Conservation (phyloP, 768 basidiomycete genomes). For the Agrocybe chaxingu region DNA sequence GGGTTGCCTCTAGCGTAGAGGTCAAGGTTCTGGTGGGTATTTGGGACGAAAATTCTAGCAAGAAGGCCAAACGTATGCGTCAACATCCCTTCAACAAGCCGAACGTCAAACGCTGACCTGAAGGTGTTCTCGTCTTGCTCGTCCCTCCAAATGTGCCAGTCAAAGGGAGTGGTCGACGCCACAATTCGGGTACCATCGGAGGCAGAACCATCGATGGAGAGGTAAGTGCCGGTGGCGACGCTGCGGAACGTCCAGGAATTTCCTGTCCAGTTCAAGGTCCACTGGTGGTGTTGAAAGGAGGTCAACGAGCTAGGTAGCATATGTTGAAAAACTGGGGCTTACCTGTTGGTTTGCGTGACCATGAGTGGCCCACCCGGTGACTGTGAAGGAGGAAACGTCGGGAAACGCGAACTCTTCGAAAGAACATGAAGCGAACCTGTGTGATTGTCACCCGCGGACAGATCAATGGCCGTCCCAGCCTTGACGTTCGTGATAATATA, state of each 20-base stretch:
- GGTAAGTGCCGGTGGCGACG: slow-evolving; percentile 34
- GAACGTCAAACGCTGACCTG: slow-evolving; percentile 29
- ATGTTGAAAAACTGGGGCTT: slow-evolving; percentile 3
- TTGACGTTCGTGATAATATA: slow-evolving; percentile 52
- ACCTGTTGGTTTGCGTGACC: slow-evolving; percentile 49
- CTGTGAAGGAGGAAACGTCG: slow-evolving; percentile 18
- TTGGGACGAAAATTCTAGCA: slow-evolving; percentile 42
- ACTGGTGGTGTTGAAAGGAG: slow-evolving; percentile 27
- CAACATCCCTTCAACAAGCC: neutral
- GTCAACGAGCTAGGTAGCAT: neutral
- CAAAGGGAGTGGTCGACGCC: slow-evolving; percentile 29
- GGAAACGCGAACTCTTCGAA: neutral
- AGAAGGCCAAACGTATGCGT: neutral
- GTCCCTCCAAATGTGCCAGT: slow-evolving; percentile 53
- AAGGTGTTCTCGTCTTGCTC: slow-evolving; percentile 31
- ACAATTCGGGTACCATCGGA: slow-evolving; percentile 39
- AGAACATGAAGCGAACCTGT: slow-evolving; percentile 32
- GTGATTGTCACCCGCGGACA: slow-evolving; percentile 49
- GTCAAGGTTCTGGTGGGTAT: slow-evolving; percentile 43
- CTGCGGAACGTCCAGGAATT: slow-evolving; percentile 42
- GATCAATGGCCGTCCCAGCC: slow-evolving; percentile 49
- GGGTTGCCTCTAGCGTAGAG: slow-evolving; percentile 43
- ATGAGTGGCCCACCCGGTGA: slow-evolving; percentile 46
- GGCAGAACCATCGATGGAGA: slow-evolving; percentile 35
- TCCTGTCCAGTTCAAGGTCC: slow-evolving; percentile 41